Evolutionary conservation across 768 basidiomycete species (phyloP).

Genomic region (Termitomyces sp.): DNA sequence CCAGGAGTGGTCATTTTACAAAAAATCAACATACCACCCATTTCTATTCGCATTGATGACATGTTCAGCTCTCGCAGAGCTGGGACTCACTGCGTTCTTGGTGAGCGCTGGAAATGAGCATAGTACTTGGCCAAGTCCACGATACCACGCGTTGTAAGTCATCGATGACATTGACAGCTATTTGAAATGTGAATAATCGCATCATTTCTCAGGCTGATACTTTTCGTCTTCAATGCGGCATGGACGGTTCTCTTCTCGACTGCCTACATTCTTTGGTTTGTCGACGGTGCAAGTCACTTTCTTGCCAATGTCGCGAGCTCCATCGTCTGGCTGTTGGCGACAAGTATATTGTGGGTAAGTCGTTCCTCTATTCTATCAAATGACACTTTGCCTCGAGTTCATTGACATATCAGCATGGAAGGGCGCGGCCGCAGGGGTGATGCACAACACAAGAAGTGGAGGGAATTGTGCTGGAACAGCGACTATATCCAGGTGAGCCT

Average conservation of each 20-base stretch:
- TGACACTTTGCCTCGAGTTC: neutral
- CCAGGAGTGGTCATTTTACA: constrained; percentile 29
- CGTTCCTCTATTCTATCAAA: no score
- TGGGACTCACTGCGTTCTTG: constrained; percentile 72
- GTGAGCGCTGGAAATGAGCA: constrained; percentile 65
- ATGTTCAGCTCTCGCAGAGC: constrained; percentile 64
- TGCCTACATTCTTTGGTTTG: constrained; percentile 69
- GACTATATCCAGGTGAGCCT: constrained; percentile 46
- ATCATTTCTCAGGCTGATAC: constrained; percentile 39
- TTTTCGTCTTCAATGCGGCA: constrained; percentile 60
- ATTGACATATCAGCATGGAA: constrained; percentile 21
- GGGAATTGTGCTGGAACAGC: constrained; percentile 53
- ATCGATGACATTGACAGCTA: neutral
- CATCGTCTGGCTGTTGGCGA: constrained; percentile 66
- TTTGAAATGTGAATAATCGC: neutral
- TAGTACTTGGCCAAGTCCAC: constrained; percentile 54
- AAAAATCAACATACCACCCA: constrained; percentile 57
- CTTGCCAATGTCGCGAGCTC: constrained; percentile 80
- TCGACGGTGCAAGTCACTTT: constrained; percentile 61
- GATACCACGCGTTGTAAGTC: constrained; percentile 64
- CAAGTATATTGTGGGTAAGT: constrained; percentile 65
- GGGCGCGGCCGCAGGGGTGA: constrained; percentile 66
- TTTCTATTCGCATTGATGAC: constrained; percentile 64
- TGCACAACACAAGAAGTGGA: constrained; percentile 61
- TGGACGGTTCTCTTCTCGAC: constrained; percentile 76